Percentiles rank a stretch among this genome's conserved stretches.
Conservation (phyloP, 2,329 filamentous ascomycete genomes). For the Paramyrothecium sp. region DNA sequence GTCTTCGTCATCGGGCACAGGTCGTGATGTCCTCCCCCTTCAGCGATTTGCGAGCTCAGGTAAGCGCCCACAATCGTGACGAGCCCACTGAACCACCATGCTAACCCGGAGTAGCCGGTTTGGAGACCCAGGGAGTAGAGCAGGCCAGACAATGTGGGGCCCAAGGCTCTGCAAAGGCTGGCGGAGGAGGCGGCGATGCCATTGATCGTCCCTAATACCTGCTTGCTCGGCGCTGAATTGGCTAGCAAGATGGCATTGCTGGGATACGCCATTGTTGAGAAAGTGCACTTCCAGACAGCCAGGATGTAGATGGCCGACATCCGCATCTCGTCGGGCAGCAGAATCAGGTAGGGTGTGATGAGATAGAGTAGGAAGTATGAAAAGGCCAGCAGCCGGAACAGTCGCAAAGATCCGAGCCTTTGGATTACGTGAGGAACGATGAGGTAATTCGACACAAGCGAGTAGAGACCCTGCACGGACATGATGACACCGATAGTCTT, state of each 20-base stretch:
- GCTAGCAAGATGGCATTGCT: conserved; percentile 85
- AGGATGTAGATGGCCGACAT: conserved; percentile 74
- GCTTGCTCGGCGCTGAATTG: conserved; percentile 80
- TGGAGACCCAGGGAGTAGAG: conserved; percentile 79
- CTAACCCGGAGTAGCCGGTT: conserved; percentile 79
- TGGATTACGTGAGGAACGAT: conserved; percentile 78
- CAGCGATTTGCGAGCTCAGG: conserved; percentile 73
- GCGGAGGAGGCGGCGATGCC: conserved; percentile 89
- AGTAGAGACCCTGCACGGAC: conserved; percentile 84
- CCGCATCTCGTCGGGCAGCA: conserved; percentile 71
- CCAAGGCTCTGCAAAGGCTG: conserved; percentile 83
- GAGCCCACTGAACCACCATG: conserved; percentile 87
- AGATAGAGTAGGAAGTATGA: conserved; percentile 88
- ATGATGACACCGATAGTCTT: conserved; percentile 86
- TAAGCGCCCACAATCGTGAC: conserved; percentile 74
- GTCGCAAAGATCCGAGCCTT: conserved; percentile 72
- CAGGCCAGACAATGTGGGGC: conserved; percentile 82
- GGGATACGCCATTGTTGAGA: conserved; percentile 87
- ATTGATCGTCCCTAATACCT: conserved; percentile 88
- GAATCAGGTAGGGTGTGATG: conserved; percentile 81
- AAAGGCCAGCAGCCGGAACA: conserved; percentile 79
- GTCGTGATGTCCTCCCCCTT: conserved; percentile 44
- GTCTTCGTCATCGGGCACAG: no score
- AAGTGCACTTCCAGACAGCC: conserved; percentile 89
- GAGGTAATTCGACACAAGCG: conserved; percentile 81